Base-by-base conservation (phyloP, 2,329 filamentous ascomycete genomes). In the Westerdykella ornata region DNA sequence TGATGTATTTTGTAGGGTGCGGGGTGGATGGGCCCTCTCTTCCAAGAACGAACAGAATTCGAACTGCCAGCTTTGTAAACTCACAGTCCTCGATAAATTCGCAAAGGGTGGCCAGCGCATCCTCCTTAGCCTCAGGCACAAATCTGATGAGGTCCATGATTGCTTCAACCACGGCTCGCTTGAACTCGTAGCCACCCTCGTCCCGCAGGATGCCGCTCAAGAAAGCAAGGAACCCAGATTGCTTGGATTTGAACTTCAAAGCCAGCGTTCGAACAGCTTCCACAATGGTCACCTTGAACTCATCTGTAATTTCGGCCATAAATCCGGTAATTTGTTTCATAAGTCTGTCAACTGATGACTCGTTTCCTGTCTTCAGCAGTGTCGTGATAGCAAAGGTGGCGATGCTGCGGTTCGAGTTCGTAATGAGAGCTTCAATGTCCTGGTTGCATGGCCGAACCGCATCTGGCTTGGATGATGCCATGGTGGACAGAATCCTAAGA, bases 201-300 rank as follows among this genome's bases (percentile, higher is more conserved):
- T 98, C 92, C 19, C 92, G 82, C 39, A 98, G 74, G 44, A 97
- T 95, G n/a, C 89, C 87, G 60, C 90, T 95, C 36, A 98, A 78
- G 80, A 98, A 98, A 38, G 87, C 81, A 39, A 98, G 81, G 89
- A 98, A 97, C 48, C 88, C 89, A 35, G 90, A 90, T 70, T 98
- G 92, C 72, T 98, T 98, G 72, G 80, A 89, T 26, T 92, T 92
- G 72, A 98, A 98, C 71, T 98, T 98, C 55, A 98, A 75, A 66
- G 90, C 97, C 31, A 98, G 73, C 3, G 92, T 97, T 46, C 92
- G 85, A 61, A 98, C 96, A 32, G 92, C 92, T 68, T 98, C 92
- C 33, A 98, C 90, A 59, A 98, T 95, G n/a, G 92, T 98, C 54
- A 98, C 95, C 76, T 97, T 98, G 76, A 98, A 98, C 68, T 98